These are phyloP conservation scores for Dimocarpus longan DNA, from an alignment of 345 rosid genomes.

Conservation along the genomic window DNA sequence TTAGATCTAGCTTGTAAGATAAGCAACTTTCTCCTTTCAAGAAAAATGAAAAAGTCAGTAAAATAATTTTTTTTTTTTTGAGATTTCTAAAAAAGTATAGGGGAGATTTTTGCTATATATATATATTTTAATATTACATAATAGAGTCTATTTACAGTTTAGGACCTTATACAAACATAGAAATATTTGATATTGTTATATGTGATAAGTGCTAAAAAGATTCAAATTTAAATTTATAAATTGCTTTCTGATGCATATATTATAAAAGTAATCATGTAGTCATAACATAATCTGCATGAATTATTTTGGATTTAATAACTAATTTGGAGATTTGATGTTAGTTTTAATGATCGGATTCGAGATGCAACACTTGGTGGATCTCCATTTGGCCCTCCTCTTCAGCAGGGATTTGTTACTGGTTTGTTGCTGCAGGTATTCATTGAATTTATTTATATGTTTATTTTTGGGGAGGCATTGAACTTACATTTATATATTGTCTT, in stretches of 20 bases:
- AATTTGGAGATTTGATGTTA: conserved; percentile 38
- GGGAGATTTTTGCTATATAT: neutral
- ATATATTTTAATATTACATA: neutral
- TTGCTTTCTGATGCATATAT: neutral
- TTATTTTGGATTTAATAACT: conserved; percentile 10
- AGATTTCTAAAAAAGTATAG: neutral
- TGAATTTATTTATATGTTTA: neutral
- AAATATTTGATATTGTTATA: neutral
- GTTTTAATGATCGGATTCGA: conserved; percentile 95
- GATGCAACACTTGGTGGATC: conserved; percentile 99
- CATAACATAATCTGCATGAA: neutral
- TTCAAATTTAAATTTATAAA: neutral
- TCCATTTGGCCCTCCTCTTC: conserved; percentile 96
- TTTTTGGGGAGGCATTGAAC: conserved; percentile 4
- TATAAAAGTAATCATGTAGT: neutral
- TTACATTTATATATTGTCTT: neutral
- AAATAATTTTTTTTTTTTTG: neutral
- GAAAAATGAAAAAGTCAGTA: neutral
- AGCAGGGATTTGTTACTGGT: conserved; percentile 94
- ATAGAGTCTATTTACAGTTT: neutral
- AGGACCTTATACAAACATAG: neutral
- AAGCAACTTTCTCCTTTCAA: neutral
- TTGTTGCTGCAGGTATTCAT: conserved; percentile 69
- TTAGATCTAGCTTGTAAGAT: neutral
- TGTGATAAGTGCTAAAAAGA: neutral